Conservation (phyloP, 768 basidiomycete genomes). For the Hericium coralloides region DNA sequence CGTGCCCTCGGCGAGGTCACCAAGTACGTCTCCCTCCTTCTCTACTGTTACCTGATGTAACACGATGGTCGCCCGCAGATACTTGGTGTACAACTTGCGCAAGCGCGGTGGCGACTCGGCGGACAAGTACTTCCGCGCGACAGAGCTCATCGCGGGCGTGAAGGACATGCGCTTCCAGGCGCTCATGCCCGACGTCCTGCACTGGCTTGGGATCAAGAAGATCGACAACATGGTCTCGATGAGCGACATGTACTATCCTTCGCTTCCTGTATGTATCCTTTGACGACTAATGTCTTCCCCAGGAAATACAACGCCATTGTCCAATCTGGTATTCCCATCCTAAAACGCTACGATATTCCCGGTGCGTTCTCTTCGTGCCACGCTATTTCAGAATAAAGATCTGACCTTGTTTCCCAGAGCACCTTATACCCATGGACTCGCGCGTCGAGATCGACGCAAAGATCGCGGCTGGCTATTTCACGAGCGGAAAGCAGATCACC, state of each 20-base stretch:
- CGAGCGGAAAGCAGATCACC: conserved; percentile 65
- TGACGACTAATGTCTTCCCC: conserved; percentile 2
- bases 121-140: conserved; percentile 89
- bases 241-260: conserved; percentile 60
- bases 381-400: neutral
- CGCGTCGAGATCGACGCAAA: conserved; percentile 95
- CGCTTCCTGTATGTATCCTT: neutral
- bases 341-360: conserved; percentile 80
- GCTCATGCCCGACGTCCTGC: conserved; percentile 92
- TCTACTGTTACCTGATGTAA: neutral
- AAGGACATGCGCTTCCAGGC: conserved; percentile 95
- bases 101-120: conserved; percentile 93
- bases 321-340: conserved; percentile 75
- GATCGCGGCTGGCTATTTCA: conserved; percentile 91
- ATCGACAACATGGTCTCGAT: conserved; percentile 86
- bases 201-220: conserved; percentile 90
- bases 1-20: conserved; percentile 91
- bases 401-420: conserved; percentile 31
- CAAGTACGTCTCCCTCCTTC: conserved; percentile 40
- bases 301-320: conserved; percentile 96
- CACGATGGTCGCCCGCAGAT: conserved; percentile 31
- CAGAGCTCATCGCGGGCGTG: conserved; percentile 89
- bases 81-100: conserved; percentile 92
- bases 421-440: conserved; percentile 85
- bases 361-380: conserved; percentile 30